Conservation (phyloP, 768 basidiomycete species). For the Cystofilobasidium ferigula region DNA sequence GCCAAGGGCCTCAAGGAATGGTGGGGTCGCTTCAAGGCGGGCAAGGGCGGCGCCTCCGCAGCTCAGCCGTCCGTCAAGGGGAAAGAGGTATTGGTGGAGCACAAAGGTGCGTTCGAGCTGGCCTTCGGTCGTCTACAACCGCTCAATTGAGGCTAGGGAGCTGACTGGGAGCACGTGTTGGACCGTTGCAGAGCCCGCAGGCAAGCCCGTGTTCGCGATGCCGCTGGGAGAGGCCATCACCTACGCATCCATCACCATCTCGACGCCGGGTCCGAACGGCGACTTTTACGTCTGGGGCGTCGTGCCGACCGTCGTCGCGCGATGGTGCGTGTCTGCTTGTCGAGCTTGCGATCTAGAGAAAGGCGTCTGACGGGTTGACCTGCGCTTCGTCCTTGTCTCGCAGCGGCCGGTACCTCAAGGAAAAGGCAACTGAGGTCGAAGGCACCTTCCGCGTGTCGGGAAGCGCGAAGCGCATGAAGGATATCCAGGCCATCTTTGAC, state of each 20-base stretch:
- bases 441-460: conserved; percentile 94
- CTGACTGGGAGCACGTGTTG: neutral
- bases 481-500: conserved; percentile 84
- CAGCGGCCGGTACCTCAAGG: conserved; percentile 88
- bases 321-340: conserved; percentile 54
- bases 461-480: conserved; percentile 89
- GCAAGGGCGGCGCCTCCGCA: neutral
- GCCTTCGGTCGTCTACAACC: too few relatives aligned
- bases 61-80: neutral
- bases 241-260: conserved; percentile 26
- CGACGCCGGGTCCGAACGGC: conserved; percentile 43
- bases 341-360: conserved; percentile 8
- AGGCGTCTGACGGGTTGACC: neutral
- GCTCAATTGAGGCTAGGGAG: too few relatives aligned
- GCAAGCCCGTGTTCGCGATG: conserved; percentile 19
- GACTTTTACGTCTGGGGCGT: conserved; percentile 70
- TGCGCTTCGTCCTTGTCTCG: neutral
- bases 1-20: conserved; percentile 23
- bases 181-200: neutral
- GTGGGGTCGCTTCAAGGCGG: conserved; percentile 24
- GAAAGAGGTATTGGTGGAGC: neutral
- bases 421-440: conserved; percentile 83
- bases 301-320: conserved; percentile 94
- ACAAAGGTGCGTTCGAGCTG: neutral
- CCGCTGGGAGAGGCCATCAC: conserved; percentile 25